Evolutionary conservation across 2,329 filamentous ascomycete genomes (phyloP).

Genomic region (Sporothrix dimorphospora): DNA sequence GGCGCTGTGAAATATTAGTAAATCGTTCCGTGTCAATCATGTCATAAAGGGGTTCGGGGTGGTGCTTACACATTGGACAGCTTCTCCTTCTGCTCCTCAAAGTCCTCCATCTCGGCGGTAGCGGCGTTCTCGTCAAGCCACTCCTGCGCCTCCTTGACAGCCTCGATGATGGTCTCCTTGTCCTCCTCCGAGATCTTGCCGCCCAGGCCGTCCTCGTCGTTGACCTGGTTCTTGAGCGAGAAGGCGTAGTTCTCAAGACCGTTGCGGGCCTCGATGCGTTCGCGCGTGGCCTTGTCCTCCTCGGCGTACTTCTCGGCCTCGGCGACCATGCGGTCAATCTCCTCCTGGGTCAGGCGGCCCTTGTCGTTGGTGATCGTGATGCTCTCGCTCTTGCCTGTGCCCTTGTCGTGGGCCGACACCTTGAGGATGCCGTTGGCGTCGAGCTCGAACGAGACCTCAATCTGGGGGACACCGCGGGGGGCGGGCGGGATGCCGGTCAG

Average conservation of each 20-base stretch:
- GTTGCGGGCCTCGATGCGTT: constrained; percentile 96
- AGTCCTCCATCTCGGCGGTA: constrained; percentile 86
- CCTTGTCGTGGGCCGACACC: constrained; percentile 96
- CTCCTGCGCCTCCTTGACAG: constrained; percentile 94
- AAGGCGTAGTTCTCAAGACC: constrained; percentile 98
- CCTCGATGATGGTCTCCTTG: constrained; percentile 88
- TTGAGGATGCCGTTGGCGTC: constrained; percentile 98
- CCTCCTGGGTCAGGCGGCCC: constrained; percentile 92
- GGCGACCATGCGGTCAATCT: constrained; percentile 98
- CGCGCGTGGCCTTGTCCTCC: constrained; percentile 97
- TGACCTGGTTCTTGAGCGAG: constrained; percentile 98
- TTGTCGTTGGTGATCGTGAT: constrained; percentile 99
- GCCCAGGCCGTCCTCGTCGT: constrained; percentile 93
- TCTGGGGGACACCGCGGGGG: constrained; percentile 94
- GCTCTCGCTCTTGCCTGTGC: constrained; percentile 93
- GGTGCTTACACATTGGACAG: constrained; percentile 70
- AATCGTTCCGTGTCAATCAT: not conserved
- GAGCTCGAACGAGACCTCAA: constrained; percentile 96
- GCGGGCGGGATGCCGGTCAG: constrained; percentile 93
- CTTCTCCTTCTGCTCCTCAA: constrained; percentile 99
- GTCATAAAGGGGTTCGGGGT: not conserved
- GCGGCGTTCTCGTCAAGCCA: constrained; percentile 96
- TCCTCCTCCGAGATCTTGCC: constrained; percentile 98
- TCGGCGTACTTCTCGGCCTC: constrained; percentile 99
- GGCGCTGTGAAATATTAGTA: constrained; percentile 49